Conservation (phyloP, 2,329 filamentous ascomycete genomes). For the Sporothrix brasiliensis region DNA sequence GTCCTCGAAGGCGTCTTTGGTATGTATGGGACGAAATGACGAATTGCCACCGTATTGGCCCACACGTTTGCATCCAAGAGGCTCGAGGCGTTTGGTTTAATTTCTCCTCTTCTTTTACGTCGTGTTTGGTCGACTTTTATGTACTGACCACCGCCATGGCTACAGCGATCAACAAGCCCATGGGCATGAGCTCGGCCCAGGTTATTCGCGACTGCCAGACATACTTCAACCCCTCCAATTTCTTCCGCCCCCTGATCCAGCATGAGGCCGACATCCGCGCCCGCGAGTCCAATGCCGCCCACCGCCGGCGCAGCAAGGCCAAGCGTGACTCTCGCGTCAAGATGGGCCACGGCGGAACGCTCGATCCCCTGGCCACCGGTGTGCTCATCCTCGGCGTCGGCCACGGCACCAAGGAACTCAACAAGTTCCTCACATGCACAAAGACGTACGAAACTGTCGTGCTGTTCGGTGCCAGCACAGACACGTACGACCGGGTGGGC, state of each 20-base stretch:
- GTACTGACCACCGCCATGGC: not conserved
- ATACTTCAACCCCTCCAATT: conserved; percentile 76
- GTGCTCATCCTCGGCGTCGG: conserved; percentile 89
- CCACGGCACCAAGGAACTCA: conserved; percentile 79
- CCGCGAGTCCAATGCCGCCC: conserved; percentile 59
- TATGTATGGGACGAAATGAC: conserved; percentile 42
- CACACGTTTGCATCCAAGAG: not conserved
- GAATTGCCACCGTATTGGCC: not conserved
- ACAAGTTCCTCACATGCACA: conserved; percentile 79
- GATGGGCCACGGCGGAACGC: conserved; percentile 92
- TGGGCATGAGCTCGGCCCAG: conserved; percentile 83
- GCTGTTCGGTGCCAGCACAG: conserved; percentile 88
- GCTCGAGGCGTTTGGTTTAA: not conserved
- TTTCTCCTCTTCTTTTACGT: not conserved
- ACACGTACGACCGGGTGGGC: conserved; percentile 86
- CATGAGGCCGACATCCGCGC: conserved; percentile 58
- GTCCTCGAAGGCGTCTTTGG: conserved; percentile 62
- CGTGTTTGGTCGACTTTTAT: not conserved
- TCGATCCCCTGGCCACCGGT: conserved; percentile 91
- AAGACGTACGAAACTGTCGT: conserved; percentile 92
- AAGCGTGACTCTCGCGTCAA: conserved; percentile 74
- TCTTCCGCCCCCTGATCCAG: conserved; percentile 74
- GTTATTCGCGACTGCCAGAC: conserved; percentile 85
- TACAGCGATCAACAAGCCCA: conserved; percentile 88
- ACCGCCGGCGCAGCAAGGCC: conserved; percentile 61